These are phyloP conservation scores for Geopyxis carbonaria DNA, from an alignment of 495 filamentous ascomycete species.

Conservation along the genomic window DNA sequence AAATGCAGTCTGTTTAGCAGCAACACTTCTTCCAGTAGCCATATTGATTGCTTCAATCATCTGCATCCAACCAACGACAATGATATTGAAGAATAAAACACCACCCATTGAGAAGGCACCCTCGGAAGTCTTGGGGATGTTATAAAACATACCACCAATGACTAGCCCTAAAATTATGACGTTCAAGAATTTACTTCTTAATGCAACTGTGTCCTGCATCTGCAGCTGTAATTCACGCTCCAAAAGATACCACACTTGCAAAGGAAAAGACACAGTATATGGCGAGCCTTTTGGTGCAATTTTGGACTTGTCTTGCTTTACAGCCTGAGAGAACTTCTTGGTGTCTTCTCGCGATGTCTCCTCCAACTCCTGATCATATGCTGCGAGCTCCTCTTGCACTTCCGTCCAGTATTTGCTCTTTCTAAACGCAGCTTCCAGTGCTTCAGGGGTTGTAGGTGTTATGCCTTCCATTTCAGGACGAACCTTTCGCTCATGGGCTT, in stretches of 20 bases:
- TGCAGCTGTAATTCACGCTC: constrained; percentile 62
- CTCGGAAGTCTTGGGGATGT: constrained; percentile 40
- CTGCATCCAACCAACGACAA: constrained; percentile 33
- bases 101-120: constrained; percentile 39
- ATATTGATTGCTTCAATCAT: constrained; percentile 24
- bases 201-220: constrained; percentile 51
- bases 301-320: constrained; percentile 49
- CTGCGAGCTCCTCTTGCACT: constrained; percentile 36
- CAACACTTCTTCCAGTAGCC: constrained; percentile 38
- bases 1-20: constrained; percentile 54
- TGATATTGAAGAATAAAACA: constrained; percentile 40
- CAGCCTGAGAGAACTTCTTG: constrained; percentile 49
- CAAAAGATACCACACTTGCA: constrained; percentile 47
- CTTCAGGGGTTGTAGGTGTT: constrained; percentile 43
- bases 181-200: constrained; percentile 65
- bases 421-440: constrained; percentile 45
- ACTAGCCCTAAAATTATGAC: constrained; percentile 59
- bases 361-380: constrained; percentile 43
- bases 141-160: constrained; percentile 56
- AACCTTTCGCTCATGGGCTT: constrained; percentile 49
- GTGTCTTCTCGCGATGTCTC: constrained; percentile 44
- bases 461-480: constrained; percentile 46
- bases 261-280: constrained; percentile 40
- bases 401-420: constrained; percentile 27
- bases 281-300: constrained; percentile 50